Percentiles rank a stretch among this genome's conserved stretches.
These are phyloP conservation scores for Fusarium sulawesiense DNA, from an alignment of 2,329 filamentous ascomycete genomes.

Conservation along the genomic window DNA sequence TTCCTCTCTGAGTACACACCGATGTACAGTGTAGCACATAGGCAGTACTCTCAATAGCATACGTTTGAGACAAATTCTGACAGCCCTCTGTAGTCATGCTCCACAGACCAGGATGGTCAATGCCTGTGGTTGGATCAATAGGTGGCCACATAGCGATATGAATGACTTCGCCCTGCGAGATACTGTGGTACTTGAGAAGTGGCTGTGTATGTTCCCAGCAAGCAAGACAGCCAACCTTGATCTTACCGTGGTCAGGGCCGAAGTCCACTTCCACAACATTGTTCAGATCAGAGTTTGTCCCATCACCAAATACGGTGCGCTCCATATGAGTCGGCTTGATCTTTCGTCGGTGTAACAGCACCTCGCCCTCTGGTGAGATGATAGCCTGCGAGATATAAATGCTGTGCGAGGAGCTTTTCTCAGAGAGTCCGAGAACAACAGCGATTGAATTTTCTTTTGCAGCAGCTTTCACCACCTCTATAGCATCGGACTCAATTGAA, in stretches of 20 bases:
- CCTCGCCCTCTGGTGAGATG: constrained; percentile 55
- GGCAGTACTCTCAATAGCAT: constrained; percentile 66
- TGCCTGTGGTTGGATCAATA: constrained; percentile 35
- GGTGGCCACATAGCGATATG: constrained; percentile 63
- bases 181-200: constrained; percentile 60
- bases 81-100: constrained; percentile 52
- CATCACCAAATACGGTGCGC: constrained; percentile 62
- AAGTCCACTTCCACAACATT: constrained; percentile 55
- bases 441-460: constrained; percentile 54
- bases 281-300: constrained; percentile 51
- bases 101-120: constrained; percentile 43
- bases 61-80: constrained; percentile 61
- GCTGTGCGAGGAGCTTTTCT: constrained; percentile 49
- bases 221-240: constrained; percentile 57
- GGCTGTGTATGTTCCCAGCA: constrained; percentile 66
- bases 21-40: constrained; percentile 60
- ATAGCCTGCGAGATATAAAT: constrained; percentile 61
- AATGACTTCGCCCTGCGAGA: constrained; percentile 57
- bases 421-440: constrained; percentile 59
- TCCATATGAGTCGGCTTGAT: constrained; percentile 67
- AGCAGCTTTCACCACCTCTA: constrained; percentile 50
- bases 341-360: constrained; percentile 58
- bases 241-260: constrained; percentile 45
- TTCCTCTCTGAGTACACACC: too few species aligned
- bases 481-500: constrained; percentile 54